Base-by-base conservation (phyloP, 768 basidiomycete genomes). In the Mycena olivaceomarginata region DNA sequence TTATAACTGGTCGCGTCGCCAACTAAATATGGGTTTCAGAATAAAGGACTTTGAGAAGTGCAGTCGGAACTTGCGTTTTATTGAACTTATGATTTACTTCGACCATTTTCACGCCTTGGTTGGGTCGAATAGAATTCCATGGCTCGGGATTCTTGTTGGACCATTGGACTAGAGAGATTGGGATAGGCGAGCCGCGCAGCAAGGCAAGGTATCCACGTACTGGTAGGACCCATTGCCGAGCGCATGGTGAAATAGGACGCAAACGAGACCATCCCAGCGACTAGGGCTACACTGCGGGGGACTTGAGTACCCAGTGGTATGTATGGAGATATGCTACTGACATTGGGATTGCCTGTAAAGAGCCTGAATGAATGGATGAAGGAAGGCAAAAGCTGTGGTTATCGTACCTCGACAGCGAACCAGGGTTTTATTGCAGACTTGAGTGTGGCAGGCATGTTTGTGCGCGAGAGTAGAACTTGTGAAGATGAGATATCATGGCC, bases 71-170 rank as follows among this genome's bases (percentile, higher is more conserved):
- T 0, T 20, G 94, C 95, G 89, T 92, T 87, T 92, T 94, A 20
- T 93, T 89, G 80, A 96, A 96, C 79, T 91, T 93, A 83, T 94
- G 93, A 87, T 93, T 92, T 48, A 95, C 91, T 65, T 90, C 83
- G 82, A 93, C 82, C 79, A 97, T 66, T 86, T 97, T 97, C 68
- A 91, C 95, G 78, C 91, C 91, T 85, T 97, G 92, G 82, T 94
- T 89, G 56, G 90, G 93, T 84, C 94, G 89, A 82, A 97, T 90
- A 68, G 92, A 90, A 87, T 97, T 97, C 96, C 96, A 97, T n/a
- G 97, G 97, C 39, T 93, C 93, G 39, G 96, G 95, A 89, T 98
- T 97, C 82, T 72, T 90, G 79, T 89, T 91, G 67, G 90, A 89
- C 90, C 91, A 91, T 81, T 91, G 84, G 68, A 91, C 91, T 92